These are phyloP conservation scores for Pseudogymnoascus sp. DNA, from an alignment of 2,329 filamentous ascomycete genomes.

Conservation along the genomic window DNA sequence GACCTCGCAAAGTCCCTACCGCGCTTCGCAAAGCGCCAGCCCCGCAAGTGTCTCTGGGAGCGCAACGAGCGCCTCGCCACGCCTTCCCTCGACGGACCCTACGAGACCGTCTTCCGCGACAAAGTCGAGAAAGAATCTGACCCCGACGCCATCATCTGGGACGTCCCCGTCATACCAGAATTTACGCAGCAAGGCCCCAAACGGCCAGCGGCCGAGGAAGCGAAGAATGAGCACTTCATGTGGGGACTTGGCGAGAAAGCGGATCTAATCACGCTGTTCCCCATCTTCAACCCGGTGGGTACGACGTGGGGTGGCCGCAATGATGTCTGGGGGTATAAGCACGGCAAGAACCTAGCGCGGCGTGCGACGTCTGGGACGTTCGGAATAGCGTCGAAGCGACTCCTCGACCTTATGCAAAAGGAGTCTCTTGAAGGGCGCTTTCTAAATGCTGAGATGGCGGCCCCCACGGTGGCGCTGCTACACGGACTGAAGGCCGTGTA, in stretches of 20 bases:
- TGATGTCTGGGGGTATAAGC: conserved; percentile 50
- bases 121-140: conserved; percentile 35
- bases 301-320: conserved; percentile 66
- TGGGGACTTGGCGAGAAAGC: conserved; percentile 73
- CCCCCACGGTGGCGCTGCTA: conserved; percentile 63
- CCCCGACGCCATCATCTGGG: conserved; percentile 47
- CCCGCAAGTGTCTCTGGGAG: conserved; percentile 66
- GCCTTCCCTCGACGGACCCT: conserved; percentile 58
- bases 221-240: conserved; percentile 57
- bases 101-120: conserved; percentile 57
- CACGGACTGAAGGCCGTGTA: conserved; percentile 74
- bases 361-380: conserved; percentile 73
- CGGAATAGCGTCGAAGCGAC: conserved; percentile 60
- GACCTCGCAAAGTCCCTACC: conserved; percentile 62
- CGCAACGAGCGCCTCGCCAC: conserved; percentile 67
- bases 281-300: conserved; percentile 67
- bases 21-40: conserved; percentile 57
- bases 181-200: conserved; percentile 54
- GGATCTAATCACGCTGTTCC: conserved; percentile 56
- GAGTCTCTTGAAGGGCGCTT: conserved; percentile 68
- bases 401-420: conserved; percentile 69
- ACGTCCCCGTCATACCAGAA: conserved; percentile 50
- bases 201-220: conserved; percentile 46
- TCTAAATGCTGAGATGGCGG: conserved; percentile 74
- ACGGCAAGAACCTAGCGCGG: conserved; percentile 48